Evolutionary conservation across 2,329 filamentous ascomycete genomes (phyloP).

Genomic region (Pseudocercospora crystallina): DNA sequence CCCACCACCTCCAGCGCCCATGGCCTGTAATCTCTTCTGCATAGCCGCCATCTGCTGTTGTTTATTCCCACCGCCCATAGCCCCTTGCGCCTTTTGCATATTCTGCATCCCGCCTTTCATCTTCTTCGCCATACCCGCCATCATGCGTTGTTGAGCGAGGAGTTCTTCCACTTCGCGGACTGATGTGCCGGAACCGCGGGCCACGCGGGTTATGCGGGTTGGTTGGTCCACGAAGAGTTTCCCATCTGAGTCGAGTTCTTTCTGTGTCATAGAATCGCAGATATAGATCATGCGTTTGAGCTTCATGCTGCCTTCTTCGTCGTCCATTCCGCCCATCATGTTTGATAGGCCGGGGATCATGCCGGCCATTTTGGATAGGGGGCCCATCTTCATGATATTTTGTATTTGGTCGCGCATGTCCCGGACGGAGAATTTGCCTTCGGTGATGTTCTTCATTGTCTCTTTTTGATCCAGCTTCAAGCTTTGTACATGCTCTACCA

Average conservation of each 20-base stretch:
- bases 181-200: slow-evolving; percentile 82
- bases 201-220: slow-evolving; percentile 87
- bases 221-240: slow-evolving; percentile 93
- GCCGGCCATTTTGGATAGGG: slow-evolving; percentile 92
- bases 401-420: slow-evolving; percentile 92
- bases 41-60: slow-evolving; percentile 92
- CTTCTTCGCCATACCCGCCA: slow-evolving; percentile 99
- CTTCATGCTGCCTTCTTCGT: slow-evolving; percentile 91
- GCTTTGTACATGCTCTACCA: slow-evolving; percentile 95
- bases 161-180: slow-evolving; percentile 94
- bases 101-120: slow-evolving; percentile 98
- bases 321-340: slow-evolving; percentile 94
- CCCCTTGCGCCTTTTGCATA: slow-evolving; percentile 89
- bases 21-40: slow-evolving; percentile 91
- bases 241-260: slow-evolving; percentile 92
- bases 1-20: slow-evolving; percentile 72
- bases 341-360: slow-evolving; percentile 96
- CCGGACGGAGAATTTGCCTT: slow-evolving; percentile 92
- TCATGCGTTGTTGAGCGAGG: slow-evolving; percentile 97
- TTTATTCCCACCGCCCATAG: slow-evolving; percentile 88
- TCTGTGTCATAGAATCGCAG: slow-evolving; percentile 95
- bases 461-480: slow-evolving; percentile 97
- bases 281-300: slow-evolving; percentile 99
- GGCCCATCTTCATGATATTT: slow-evolving; percentile 99
- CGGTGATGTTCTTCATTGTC: slow-evolving; percentile 97